A percentile compares a stretch with the other conserved stretches of the same genome.
phyloP scores from a whole-genome alignment of 805 yeast genomes.

The Huiozyma sinensis region DNA sequence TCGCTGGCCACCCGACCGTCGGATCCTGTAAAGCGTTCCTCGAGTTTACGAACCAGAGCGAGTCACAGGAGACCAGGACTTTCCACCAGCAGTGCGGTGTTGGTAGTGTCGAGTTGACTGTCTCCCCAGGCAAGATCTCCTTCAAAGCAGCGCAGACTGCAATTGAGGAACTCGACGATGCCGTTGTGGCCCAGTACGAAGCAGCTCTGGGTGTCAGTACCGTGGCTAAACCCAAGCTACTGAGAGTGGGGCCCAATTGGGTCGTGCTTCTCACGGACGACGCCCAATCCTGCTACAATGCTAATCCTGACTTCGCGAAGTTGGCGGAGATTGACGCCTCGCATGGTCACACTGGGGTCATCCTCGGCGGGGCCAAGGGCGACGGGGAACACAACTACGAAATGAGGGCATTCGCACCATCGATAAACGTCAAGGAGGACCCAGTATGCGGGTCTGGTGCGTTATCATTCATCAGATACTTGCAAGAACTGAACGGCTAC shows the following conservation, averaged over 20 bases:
- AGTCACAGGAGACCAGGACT: slow-evolving; percentile 11
- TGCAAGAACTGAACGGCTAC: slow-evolving; percentile 19
- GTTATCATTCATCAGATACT: slow-evolving; percentile 23
- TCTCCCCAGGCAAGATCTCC: slow-evolving; percentile 16
- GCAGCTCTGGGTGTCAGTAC: slow-evolving; percentile 6
- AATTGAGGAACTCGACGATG: slow-evolving; percentile 8
- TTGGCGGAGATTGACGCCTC: slow-evolving; percentile 14
- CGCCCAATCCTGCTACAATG: slow-evolving; percentile 26
- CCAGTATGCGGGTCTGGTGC: slow-evolving; percentile 50
- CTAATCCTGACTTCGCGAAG: slow-evolving; percentile 25
- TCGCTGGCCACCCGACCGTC: slow-evolving; percentile 57
- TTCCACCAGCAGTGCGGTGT: slow-evolving; percentile 36
- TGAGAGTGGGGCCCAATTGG: slow-evolving; percentile 42
- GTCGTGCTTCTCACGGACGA: slow-evolving; percentile 27
- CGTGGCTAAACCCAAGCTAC: slow-evolving; percentile 18
- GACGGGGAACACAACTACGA: slow-evolving; percentile 26
- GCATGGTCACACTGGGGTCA: slow-evolving; percentile 28
- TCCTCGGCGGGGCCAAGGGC: slow-evolving; percentile 30
- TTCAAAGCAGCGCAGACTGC: slow-evolving; percentile 22
- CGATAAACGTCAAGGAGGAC: slow-evolving; percentile 33
- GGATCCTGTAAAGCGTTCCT: slow-evolving; percentile 41
- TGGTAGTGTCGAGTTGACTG: slow-evolving; percentile 32
- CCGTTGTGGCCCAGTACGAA: slow-evolving; percentile 6
- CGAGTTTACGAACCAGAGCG: slow-evolving; percentile 26
- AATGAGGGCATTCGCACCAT: slow-evolving; percentile 37